Evolutionary conservation across 2,329 filamentous ascomycete species (phyloP), one percentile per base, ranked within the genome.

Genomic region (Clonostachys rhizophaga): DNA sequence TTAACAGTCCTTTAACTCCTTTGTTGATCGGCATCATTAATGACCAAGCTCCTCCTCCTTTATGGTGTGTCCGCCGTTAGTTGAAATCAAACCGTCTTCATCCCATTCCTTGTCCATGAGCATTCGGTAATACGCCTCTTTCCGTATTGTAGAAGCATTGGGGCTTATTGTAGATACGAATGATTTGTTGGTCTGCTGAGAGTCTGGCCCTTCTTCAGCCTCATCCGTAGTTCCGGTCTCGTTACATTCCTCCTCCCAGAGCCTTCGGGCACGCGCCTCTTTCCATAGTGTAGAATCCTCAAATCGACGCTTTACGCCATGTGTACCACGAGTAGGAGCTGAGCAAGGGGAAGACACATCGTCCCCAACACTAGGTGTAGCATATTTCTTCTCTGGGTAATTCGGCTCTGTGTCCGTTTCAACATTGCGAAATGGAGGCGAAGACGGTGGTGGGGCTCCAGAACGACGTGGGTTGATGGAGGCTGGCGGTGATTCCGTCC

Each of bases 121-220:
- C 59, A 68, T 69, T n/a, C 52, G 53, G 9, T 48, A 40, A 41
- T 68, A 70, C 3, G 67, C 67, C 6, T 66, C 62, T 13, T 48
- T 53, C 10, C 65, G 57, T 7, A 54, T 33, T 6, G 48, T 45
- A 2, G 63, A 67, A 47, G 56, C 49, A 2, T 44, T 44, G 14
- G 47, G 47, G 13, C 49, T 50, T 6, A 53, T 48, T 2, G 4
- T 44, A 3, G 55, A 60, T 1, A 42, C 42, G 30, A 51, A 47
- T 24, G 56, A 55, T 4, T 46, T 40, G 1, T 48, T 45, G 9
- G 50, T 50, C 1, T 42, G 33, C 17, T 51, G 50, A 6, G 50
- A 52, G 2, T 24, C 24, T 24, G 24, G 24, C 24, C 24, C 24
- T 24, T 24, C 24, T 24, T 24, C 24, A 24, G 24, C 24, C 24